Conservation (phyloP, 139 green algal genomes). For the Coccomyxa sp. region DNA sequence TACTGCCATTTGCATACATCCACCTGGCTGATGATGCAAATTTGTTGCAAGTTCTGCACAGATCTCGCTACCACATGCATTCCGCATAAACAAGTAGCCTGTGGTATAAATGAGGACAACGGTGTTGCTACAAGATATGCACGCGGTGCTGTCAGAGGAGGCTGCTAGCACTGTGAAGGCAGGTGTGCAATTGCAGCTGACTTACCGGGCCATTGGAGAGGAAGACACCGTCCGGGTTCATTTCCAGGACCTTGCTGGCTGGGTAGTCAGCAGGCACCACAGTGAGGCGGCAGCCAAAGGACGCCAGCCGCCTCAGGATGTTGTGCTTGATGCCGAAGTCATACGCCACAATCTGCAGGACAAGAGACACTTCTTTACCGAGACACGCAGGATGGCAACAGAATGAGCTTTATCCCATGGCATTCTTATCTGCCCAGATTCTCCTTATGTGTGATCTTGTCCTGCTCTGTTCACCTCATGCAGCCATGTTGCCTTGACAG, state of each 20-base stretch:
- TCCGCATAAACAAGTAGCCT: no score
- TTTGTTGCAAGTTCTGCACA: no score
- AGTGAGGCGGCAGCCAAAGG: conserved; percentile 90
- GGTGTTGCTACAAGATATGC: no score
- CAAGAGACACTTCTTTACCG: neutral
- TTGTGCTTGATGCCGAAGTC: conserved; percentile 99
- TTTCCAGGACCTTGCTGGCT: conserved; percentile 83
- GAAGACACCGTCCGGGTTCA: conserved; percentile 98
- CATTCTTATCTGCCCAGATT: neutral
- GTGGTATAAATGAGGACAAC: no score
- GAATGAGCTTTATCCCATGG: neutral
- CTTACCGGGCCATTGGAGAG: conserved; percentile 89
- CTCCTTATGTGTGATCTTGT: neutral
- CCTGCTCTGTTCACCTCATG: neutral
- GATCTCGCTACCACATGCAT: no score
- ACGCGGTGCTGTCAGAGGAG: no score
- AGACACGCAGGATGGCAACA: neutral
- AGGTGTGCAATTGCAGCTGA: no score
- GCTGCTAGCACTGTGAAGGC: no score
- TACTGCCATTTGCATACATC: no score
- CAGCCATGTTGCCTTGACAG: neutral
- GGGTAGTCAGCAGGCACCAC: conserved; percentile 92
- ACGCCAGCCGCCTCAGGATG: conserved; percentile 93
- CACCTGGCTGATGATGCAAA: no score
- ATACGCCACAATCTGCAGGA: conserved; percentile 83